Evolutionary conservation across 1,284 basidiomycete species (phyloP), one percentile per base, ranked within the genome.

Genomic region (Austroboletus novae-zelandiae): DNA sequence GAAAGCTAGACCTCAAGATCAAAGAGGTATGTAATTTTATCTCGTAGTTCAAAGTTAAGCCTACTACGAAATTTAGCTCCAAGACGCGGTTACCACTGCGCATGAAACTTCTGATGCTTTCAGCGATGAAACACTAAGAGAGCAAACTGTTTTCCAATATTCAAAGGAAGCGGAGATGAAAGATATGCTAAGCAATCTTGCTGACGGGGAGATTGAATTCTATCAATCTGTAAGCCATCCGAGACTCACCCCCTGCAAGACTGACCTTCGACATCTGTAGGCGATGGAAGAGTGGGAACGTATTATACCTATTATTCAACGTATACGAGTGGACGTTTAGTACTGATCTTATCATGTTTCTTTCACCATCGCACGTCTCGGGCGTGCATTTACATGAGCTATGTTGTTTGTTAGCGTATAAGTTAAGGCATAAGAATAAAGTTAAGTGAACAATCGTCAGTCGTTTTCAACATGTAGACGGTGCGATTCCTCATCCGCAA

Each of bases 21-120:
- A 94, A 91, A 66, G 96, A 98, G 81, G 94, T 92, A 45, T 51
- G 80, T 67, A 14, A 30, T 13, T 39, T 27, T 31, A 52, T 18
- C 5, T 49, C 35, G n/a, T 6, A 13, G 27, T 45, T 31, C 15
- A 17, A 48, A 18, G 36, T 25, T 50, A 36, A 40, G 14, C 1
- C 23, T 49, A 10, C 41, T 27, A 32, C 48, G 52, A 20, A 42
- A 47, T 48, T 45, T 65, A 95, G 92, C 79, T 99, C 4, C 89
- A 98, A 82, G 95, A 98, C 41, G 97, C 95, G 9, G 96, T 99
- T 8, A 90, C 90, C 0, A 88, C 87, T 4, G 92, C 96, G 0
- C 94, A 98, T 62, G 94, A 98, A 66, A 97, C 95, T 0, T 94
- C 91, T 1, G 92, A 93, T 58, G 92, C 92, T 2, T 98, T 99